phyloP scores from a whole-genome alignment of 768 basidiomycete species.

The Xerocomellus dryophilus region DNA sequence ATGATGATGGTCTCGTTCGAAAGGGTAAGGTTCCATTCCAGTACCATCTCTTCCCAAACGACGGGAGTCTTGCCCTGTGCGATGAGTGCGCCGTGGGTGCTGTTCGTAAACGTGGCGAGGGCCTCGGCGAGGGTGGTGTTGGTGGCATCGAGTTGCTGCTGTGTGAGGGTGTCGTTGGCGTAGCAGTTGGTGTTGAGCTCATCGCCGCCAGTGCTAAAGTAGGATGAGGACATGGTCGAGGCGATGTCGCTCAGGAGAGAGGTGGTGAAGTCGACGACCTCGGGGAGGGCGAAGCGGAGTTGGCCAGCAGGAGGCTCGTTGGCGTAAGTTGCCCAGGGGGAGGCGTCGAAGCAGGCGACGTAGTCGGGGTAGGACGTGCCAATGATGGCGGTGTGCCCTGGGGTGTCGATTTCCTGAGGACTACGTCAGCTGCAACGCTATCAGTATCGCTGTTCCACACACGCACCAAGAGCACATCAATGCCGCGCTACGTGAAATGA shows the following conservation, averaged over 20 bases:
- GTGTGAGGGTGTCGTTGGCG: slow-evolving; percentile 55
- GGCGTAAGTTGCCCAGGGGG: slow-evolving; percentile 61
- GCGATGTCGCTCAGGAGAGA: slow-evolving; percentile 54
- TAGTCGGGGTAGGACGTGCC: slow-evolving; percentile 65
- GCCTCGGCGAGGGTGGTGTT: slow-evolving; percentile 62
- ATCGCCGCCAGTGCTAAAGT: slow-evolving; percentile 82
- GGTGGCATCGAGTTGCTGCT: slow-evolving; percentile 47
- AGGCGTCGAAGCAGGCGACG: slow-evolving; percentile 58
- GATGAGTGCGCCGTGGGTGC: slow-evolving; percentile 55
- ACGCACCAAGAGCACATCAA: slow-evolving; percentile 60
- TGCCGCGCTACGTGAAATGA: slow-evolving; percentile 51
- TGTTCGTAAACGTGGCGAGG: slow-evolving; percentile 56
- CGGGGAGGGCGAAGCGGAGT: slow-evolving; percentile 63
- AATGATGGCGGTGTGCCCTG: slow-evolving; percentile 76
- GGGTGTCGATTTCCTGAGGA: slow-evolving; percentile 75
- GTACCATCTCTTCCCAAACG: slow-evolving; percentile 73
- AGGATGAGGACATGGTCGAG: slow-evolving; percentile 47
- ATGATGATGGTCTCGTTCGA: slow-evolving; percentile 43
- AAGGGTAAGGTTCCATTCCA: slow-evolving; percentile 38
- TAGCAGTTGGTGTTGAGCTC: slow-evolving; percentile 74
- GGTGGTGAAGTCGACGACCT: slow-evolving; percentile 57
- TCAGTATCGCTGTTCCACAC: not conserved
- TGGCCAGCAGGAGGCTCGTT: slow-evolving; percentile 82
- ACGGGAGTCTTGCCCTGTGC: slow-evolving; percentile 67
- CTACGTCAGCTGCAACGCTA: not conserved